A percentile compares a stretch with the other conserved stretches of the same genome.
Evolutionary conservation across 768 basidiomycete genomes (phyloP).

Genomic region (Boletus rufocinnamomeus): DNA sequence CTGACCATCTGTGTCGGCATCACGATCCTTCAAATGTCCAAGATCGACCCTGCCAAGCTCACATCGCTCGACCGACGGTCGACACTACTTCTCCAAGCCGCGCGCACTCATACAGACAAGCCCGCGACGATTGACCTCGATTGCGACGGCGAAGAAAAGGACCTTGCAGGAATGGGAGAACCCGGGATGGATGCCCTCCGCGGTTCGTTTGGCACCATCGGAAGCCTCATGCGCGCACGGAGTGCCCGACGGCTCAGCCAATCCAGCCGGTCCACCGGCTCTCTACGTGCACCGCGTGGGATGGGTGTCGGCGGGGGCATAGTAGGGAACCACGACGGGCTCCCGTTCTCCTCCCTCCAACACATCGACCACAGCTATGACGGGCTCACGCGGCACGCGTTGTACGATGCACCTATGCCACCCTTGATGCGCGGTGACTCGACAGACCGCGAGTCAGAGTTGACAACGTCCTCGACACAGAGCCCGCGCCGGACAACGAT

Average conservation of each 20-base stretch:
- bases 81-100: constrained; percentile 89
- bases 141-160: constrained; percentile 63
- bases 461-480: constrained; percentile 30
- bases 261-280: constrained; percentile 39
- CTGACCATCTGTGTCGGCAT: constrained; percentile 90
- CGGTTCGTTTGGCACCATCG: constrained; percentile 88
- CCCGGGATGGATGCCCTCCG: constrained; percentile 92
- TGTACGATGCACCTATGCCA: constrained; percentile 86
- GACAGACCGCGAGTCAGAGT: constrained; percentile 41
- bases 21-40: constrained; percentile 92
- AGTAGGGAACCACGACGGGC: constrained; percentile 28
- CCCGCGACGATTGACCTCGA: constrained; percentile 33
- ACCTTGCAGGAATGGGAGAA: constrained; percentile 66
- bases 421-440: constrained; percentile 37
- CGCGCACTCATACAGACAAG: constrained; percentile 66
- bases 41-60: constrained; percentile 84
- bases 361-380: constrained; percentile 39
- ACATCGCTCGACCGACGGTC: constrained; percentile 83
- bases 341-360: constrained; percentile 28
- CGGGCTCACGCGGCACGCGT: constrained; percentile 74
- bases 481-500: constrained; percentile 53
- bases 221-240: constrained; percentile 81
- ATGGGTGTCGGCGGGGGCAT: constrained; percentile 31
- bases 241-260: constrained; percentile 55
- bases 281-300: constrained; percentile 19